Base-by-base conservation (phyloP, 2,329 filamentous ascomycete genomes). In the Epichloe coenophiala region DNA sequence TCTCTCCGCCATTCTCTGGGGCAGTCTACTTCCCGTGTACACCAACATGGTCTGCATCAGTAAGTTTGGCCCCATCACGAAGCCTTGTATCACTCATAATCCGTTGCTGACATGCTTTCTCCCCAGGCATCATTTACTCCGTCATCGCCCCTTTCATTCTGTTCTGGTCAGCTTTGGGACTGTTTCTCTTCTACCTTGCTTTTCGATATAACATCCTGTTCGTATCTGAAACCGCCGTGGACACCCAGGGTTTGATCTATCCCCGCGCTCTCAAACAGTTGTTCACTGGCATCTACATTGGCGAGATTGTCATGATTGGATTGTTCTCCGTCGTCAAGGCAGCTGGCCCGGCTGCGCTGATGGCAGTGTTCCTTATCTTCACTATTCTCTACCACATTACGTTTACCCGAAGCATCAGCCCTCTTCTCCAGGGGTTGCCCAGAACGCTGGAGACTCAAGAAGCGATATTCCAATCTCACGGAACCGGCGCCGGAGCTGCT, bases 201-300 rank as follows among this genome's bases (percentile, higher is more conserved):
- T 95, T 89, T 71, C 80, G 86, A 38, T 95, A 95, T 75, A 90
- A 91, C 67, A 67, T 95, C 49, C 73, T 95, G 21, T 95, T 87
- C 63, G 86, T 93, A 13, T 83, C 80, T 45, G 84, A 89, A 57
- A 77, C 84, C 12, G 73, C 81, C 54, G 81, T 95, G 55, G 90
- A 97, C 62, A 95, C 89, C 45, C 88, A 88, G 60, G 91, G 93
- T 45, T 80, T 91, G 21, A 82, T 88, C 60, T 97, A 95, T 63
- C 85, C 88, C 1, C 85, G 88, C 23, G 90, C 88, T 5, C 75
- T 97, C 42, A 88, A 95, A 71, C 90, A 97, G 54, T 77, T 93
- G 35, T 80, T 91, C 42, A 79, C 83, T 2, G 88, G 89, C 48
- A 74, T 93, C 45, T 95, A 95, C 66, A 71, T 95, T 13, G 79